Base-by-base conservation (phyloP, 148 eudicot species). In the Spergularia marina region DNA sequence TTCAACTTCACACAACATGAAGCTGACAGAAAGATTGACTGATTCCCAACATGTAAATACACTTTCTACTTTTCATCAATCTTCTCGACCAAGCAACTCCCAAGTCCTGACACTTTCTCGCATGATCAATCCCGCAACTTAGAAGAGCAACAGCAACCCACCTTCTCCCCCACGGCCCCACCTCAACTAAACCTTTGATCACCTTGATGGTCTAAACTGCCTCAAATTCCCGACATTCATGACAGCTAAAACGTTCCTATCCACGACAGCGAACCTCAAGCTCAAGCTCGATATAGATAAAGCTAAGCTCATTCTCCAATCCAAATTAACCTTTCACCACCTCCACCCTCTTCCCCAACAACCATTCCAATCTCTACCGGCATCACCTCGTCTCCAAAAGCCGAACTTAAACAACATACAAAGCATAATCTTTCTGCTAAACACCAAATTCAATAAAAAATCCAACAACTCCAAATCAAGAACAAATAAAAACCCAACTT, bases 101-200 rank as follows among this genome's bases (percentile, higher is more conserved):
- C 49, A 44, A 44, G 49, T 44, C 10, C 8, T 4, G 6, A 0
- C 8, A 44, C 8, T 9, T 5, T 44, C 49, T 44, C 8, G 9
- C 49, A 44, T 9, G 49, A 44, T 65, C 69, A 65, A 65, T 65
- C 53, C 20, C 25, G 20, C 10, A 40, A 65, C 52, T 65, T 65
- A 2, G 41, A 65, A 40, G 52, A 65, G 69, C 20, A 17, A 65
- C 16, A 44, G 9, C 17, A 67, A 11, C 71, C 34, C 12, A 6
- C 25, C 25, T 7, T 49, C 36, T 18, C 54, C 71, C 71, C 25
- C 25, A 23, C 25, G 25, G 25, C 25, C 25, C 25, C 53, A 17
- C 30, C 34, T 34, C 55, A 67, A 67, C 12, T 47, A 49, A n/a
- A 47, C 17, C 34, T 20, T 67, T 67, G 71, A 67, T 67, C 71